These are phyloP conservation scores for Fusarium coicis DNA, from an alignment of 2,329 filamentous ascomycete genomes.

Conservation along the genomic window DNA sequence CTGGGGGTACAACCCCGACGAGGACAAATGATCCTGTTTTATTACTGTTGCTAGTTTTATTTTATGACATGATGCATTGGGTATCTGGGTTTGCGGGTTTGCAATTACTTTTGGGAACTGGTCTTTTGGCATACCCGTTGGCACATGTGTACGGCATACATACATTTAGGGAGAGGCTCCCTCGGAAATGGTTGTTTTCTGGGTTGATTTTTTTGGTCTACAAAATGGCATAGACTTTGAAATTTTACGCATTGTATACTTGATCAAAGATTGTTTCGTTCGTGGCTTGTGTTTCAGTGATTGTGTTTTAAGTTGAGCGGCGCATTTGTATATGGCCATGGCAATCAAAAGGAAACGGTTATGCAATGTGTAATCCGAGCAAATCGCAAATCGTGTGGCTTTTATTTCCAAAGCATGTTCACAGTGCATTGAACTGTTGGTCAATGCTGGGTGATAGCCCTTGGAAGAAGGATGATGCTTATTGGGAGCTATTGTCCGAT, in stretches of 20 bases:
- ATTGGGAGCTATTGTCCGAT: not conserved
- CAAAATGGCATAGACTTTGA: slow-evolving; percentile 21
- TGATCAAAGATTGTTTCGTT: not conserved
- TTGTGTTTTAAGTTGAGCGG: not conserved
- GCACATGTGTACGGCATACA: slow-evolving; percentile 31
- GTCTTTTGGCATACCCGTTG: slow-evolving; percentile 20
- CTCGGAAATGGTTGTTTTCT: slow-evolving; percentile 18
- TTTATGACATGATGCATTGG: slow-evolving; percentile 35
- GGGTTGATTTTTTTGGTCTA: not conserved
- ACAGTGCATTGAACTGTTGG: not conserved
- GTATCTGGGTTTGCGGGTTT: slow-evolving; percentile 19
- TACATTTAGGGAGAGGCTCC: slow-evolving; percentile 28
- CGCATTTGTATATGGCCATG: not conserved
- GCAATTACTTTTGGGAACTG: slow-evolving; percentile 11
- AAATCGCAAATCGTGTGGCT: not conserved
- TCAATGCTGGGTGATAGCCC: not conserved
- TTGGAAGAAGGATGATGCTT: not conserved
- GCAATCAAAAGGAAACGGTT: not conserved
- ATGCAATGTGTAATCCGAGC: not conserved
- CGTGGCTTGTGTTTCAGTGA: not conserved
- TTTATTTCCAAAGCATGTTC: not conserved
- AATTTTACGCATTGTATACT: not conserved
- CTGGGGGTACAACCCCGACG: slow-evolving; percentile 32
- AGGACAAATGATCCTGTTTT: slow-evolving; percentile 16
- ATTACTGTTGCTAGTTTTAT: not conserved